phyloP scores from a whole-genome alignment of 2,329 filamentous ascomycete species.

The Dactylellina sp. region DNA sequence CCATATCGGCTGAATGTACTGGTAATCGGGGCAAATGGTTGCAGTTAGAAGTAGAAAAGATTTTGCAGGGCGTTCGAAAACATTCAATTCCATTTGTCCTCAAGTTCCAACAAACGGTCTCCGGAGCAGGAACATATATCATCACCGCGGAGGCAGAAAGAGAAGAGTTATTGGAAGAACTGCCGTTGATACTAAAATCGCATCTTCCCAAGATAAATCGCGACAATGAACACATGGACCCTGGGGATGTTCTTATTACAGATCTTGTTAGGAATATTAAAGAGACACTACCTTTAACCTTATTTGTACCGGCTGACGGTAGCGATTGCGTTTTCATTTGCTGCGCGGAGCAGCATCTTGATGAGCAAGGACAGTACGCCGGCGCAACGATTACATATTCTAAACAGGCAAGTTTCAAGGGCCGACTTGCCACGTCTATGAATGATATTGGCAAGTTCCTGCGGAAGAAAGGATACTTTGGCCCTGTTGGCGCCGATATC shows the following conservation, averaged over 20 bases:
- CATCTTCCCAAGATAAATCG: slow-evolving; percentile 1
- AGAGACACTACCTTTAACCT: slow-evolving; percentile 63
- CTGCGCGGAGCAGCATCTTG: slow-evolving; percentile 63
- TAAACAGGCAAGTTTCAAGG: slow-evolving; percentile 61
- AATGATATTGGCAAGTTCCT: slow-evolving; percentile 60
- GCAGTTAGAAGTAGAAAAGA: slow-evolving; percentile 58
- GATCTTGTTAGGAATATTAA: slow-evolving; percentile 62
- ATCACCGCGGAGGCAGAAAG: slow-evolving; percentile 61
- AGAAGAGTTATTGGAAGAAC: slow-evolving; percentile 57
- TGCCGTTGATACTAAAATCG: slow-evolving; percentile 42
- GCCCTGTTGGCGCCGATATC: slow-evolving; percentile 62
- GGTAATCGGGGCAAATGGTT: slow-evolving; percentile 62
- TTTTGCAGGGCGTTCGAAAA: slow-evolving; percentile 59
- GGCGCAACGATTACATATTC: slow-evolving; percentile 63
- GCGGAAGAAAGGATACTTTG: slow-evolving; percentile 61
- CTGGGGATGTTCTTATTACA: slow-evolving; percentile 62
- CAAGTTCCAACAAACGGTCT: slow-evolving; percentile 64
- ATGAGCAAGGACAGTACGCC: slow-evolving; percentile 62
- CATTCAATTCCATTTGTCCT: slow-evolving; percentile 63
- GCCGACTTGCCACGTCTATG: background rate
- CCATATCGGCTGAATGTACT: slow-evolving; percentile 61
- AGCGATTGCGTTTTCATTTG: slow-evolving; percentile 61
- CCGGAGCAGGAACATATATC: slow-evolving; percentile 63
- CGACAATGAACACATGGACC: slow-evolving; percentile 62
- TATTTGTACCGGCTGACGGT: slow-evolving; percentile 61